Evolutionary conservation across 163 green algal species (phyloP).

Genomic region (Chlorella variabilis): DNA sequence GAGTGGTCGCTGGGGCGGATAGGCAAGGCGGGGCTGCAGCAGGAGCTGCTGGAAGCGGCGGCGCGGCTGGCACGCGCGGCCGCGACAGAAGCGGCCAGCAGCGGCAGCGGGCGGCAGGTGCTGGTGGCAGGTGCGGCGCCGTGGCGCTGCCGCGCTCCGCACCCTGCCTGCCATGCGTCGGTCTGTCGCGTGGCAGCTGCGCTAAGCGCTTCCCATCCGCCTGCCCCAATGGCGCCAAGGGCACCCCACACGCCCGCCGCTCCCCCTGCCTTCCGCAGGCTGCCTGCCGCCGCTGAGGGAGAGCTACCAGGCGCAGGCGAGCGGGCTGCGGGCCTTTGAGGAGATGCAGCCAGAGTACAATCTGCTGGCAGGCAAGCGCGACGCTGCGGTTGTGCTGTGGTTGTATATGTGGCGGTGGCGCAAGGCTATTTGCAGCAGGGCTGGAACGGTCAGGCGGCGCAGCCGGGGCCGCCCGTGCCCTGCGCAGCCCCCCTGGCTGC

Average conservation of each 20-base stretch:
- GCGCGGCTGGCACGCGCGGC: slow-evolving; percentile 30
- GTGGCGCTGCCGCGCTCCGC: too few species aligned
- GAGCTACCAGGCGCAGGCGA: slow-evolving; percentile 52
- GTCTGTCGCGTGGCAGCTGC: too few species aligned
- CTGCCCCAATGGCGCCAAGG: not conserved
- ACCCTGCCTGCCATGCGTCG: too few species aligned
- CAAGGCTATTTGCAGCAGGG: too few species aligned
- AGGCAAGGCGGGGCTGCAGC: slow-evolving; percentile 5
- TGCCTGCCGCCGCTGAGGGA: slow-evolving; percentile 65
- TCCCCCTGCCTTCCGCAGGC: slow-evolving; percentile 29
- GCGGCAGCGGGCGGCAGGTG: slow-evolving; percentile 20
- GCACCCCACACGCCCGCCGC: not conserved
- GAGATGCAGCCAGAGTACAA: slow-evolving; percentile 49
- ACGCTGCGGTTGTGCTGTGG: too few species aligned
- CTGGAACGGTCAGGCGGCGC: too few species aligned
- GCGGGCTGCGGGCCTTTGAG: slow-evolving; percentile 28
- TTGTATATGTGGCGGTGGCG: not conserved
- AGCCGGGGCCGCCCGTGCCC: too few species aligned
- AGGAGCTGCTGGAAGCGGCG: slow-evolving; percentile 36
- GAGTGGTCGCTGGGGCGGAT: slow-evolving; percentile 16
- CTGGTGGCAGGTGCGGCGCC: slow-evolving; percentile 44
- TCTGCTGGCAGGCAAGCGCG: not conserved
- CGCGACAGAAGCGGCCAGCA: not conserved
- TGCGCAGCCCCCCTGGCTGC: too few species aligned
- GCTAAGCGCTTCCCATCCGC: too few species aligned